These are phyloP conservation scores for Euptelea pleiosperma DNA, from an alignment of 164 flowering plant species.

Conservation along the genomic window DNA sequence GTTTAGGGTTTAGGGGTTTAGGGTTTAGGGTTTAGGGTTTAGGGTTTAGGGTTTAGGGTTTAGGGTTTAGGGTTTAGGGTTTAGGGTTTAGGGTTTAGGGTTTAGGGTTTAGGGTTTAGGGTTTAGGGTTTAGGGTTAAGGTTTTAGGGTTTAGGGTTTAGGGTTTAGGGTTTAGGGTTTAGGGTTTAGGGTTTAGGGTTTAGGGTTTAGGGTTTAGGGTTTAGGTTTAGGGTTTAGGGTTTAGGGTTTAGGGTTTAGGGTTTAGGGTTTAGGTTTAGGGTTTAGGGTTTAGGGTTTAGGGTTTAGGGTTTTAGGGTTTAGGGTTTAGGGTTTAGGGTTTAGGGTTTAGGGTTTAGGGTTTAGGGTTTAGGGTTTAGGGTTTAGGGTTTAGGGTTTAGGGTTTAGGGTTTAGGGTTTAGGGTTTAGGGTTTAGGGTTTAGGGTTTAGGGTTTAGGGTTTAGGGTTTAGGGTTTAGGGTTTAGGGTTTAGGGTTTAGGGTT, in stretches of 20 bases:
- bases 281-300: conserved; percentile 22
- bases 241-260: conserved; percentile 15
- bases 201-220: conserved; percentile 21
- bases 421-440: conserved; percentile 19
- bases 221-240: conserved; percentile 17
- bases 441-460: conserved; percentile 21
- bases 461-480: conserved; percentile 24
- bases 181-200: conserved; percentile 17
- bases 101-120: conserved; percentile 26
- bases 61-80: not conserved
- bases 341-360: conserved; percentile 20
- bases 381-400: conserved; percentile 18
- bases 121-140: conserved; percentile 28
- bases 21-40: conserved; percentile 8
- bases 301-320: conserved; percentile 19
- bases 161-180: conserved; percentile 20
- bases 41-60: not conserved
- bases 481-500: conserved; percentile 22
- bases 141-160: conserved; percentile 22
- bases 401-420: conserved; percentile 21
- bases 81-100: conserved; percentile 19
- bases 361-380: conserved; percentile 18
- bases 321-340: conserved; percentile 22
- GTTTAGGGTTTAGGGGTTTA: conserved; percentile 13
- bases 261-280: conserved; percentile 17